Conservation (phyloP, 1,284 basidiomycete genomes). For the Naganishia cerealis region DNA sequence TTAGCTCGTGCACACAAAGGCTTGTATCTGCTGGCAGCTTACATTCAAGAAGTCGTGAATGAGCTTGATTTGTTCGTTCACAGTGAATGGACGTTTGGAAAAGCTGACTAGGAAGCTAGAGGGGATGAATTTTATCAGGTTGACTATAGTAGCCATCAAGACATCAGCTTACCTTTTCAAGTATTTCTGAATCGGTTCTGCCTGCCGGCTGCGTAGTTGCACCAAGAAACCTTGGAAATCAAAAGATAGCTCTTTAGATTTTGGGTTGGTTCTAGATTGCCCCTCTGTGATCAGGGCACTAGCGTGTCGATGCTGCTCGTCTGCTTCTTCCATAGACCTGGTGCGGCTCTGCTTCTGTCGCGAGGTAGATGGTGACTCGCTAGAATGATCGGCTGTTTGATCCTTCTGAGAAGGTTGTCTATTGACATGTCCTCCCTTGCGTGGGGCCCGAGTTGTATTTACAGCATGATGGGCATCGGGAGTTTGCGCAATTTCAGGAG, state of each 20-base stretch:
- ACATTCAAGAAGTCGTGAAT: constrained; percentile 88
- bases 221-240: constrained; percentile 68
- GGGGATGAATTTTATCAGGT: constrained; percentile 23
- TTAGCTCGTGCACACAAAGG: constrained; percentile 5
- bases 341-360: constrained; percentile 5
- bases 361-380: constrained; percentile 7
- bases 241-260: constrained; percentile 43
- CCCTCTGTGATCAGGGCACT: neutral
- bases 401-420: neutral
- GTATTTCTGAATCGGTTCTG: constrained; percentile 87
- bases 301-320: constrained; percentile 6
- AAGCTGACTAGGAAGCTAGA: constrained; percentile 85
- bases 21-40: constrained; percentile 46
- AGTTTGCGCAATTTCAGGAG: neutral
- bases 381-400: constrained; percentile 4
- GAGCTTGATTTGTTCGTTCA: constrained; percentile 86
- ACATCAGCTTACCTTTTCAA: constrained; percentile 69
- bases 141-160: constrained; percentile 2
- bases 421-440: neutral
- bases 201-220: constrained; percentile 78
- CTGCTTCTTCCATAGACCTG: constrained; percentile 1
- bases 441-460: neutral
- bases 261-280: constrained; percentile 12
- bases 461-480: neutral
- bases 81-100: constrained; percentile 79